Percentiles rank a stretch among this genome's conserved stretches.
phyloP scores from a whole-genome alignment of 208 protist genomes.

The Vickermania ingenoplastis region DNA sequence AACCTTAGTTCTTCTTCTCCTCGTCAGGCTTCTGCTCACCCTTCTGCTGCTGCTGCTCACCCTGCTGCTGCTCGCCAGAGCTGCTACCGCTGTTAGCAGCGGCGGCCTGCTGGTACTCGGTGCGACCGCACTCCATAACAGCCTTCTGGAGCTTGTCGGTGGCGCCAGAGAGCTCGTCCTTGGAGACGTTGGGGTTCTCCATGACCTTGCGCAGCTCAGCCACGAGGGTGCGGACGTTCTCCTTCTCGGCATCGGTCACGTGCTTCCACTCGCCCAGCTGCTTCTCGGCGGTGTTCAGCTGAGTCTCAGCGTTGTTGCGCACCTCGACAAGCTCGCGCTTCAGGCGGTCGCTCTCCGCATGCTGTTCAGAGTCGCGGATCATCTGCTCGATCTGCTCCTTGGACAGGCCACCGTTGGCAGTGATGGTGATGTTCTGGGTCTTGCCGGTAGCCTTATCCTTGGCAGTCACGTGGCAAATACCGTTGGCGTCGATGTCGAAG shows the following conservation, averaged over 20 bases:
- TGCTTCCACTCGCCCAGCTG: constrained; percentile 70
- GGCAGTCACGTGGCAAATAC: constrained; percentile 97
- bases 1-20: too few species aligned
- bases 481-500: constrained; percentile 98
- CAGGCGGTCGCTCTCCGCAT: constrained; percentile 67
- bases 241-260: constrained; percentile 70
- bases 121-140: constrained; percentile 28
- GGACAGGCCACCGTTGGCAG: constrained; percentile 61
- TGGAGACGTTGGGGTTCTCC: constrained; percentile 52
- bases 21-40: too few species aligned
- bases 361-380: constrained; percentile 74
- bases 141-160: constrained; percentile 79
- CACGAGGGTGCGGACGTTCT: constrained; percentile 43
- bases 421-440: constrained; percentile 94
- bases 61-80: too few species aligned
- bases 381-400: constrained; percentile 84
- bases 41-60: too few species aligned
- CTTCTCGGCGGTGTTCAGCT: too few species aligned
- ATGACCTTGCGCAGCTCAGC: constrained; percentile 52
- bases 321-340: constrained; percentile 69
- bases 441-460: constrained; percentile 96
- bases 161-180: constrained; percentile 43
- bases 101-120: constrained; percentile 89
- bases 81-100: too few species aligned
- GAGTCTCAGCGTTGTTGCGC: constrained; percentile 83